These are phyloP conservation scores for Suillus clintonianus DNA, from an alignment of 768 basidiomycete species.

Conservation along the genomic window DNA sequence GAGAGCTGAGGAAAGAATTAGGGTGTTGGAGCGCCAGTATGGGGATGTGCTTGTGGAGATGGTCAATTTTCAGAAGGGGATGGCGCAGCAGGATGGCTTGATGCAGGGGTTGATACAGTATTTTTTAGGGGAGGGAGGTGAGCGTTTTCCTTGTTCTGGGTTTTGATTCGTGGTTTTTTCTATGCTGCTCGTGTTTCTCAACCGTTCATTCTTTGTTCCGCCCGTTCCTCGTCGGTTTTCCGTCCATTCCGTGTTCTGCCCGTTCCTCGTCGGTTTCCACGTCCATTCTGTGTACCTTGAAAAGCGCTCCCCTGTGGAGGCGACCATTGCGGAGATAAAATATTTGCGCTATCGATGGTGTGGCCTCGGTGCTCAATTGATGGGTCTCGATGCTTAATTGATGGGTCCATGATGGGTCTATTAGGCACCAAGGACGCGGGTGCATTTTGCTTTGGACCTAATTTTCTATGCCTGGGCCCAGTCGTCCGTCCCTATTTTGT, in stretches of 20 bases:
- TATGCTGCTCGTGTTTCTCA: no score
- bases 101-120: conserved; percentile 83
- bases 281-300: neutral
- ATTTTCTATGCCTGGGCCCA: neutral
- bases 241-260: neutral
- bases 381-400: neutral
- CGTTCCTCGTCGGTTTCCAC: conserved; percentile 9
- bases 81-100: conserved; percentile 83
- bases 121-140: conserved; percentile 72
- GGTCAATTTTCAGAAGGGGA: conserved; percentile 69
- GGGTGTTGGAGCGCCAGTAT: conserved; percentile 62
- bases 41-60: conserved; percentile 71
- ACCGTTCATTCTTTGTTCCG: neutral
- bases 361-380: neutral
- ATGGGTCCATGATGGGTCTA: neutral
- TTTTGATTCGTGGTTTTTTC: no score
- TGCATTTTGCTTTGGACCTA: neutral
- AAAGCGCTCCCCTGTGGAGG: neutral
- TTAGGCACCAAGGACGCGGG: neutral
- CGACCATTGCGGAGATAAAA: neutral
- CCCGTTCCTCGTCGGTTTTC: conserved; percentile 8
- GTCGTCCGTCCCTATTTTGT: neutral
- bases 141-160: conserved; percentile 12
- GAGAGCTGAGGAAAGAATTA: conserved; percentile 52
- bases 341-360: neutral